These are phyloP conservation scores for Chrysanthemum lavandulifolium DNA, from an alignment of 129 eudicot genomes.

Conservation along the genomic window DNA sequence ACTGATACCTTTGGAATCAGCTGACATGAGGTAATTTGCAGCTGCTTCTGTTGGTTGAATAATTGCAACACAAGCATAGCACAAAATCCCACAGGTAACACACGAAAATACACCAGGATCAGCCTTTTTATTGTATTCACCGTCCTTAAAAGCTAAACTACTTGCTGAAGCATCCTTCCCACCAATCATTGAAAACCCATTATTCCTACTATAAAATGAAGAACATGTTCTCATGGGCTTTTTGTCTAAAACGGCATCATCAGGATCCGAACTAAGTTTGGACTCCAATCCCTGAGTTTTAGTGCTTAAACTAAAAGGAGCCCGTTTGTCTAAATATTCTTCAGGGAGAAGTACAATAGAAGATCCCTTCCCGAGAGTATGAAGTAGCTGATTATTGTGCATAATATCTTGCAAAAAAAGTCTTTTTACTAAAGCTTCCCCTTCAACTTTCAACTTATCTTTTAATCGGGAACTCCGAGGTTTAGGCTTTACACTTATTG, in stretches of 20 bases:
- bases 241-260: constrained; percentile 32
- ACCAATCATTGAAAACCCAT: constrained; percentile 23
- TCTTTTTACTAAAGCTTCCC: constrained; percentile 72
- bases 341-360: constrained; percentile 68
- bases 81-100: constrained; percentile 90
- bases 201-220: constrained; percentile 34
- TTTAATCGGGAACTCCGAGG: constrained; percentile 85
- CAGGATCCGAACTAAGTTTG: constrained; percentile 25
- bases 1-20: constrained; percentile 55
- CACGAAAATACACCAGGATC: constrained; percentile 82
- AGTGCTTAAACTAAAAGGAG: constrained; percentile 36
- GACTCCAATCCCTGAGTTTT: constrained; percentile 40
- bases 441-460: constrained; percentile 77
- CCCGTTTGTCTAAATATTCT: constrained; percentile 43
- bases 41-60: constrained; percentile 79
- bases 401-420: constrained; percentile 68
- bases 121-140: constrained; percentile 44
- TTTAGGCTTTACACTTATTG: constrained; percentile 48
- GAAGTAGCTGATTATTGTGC: constrained; percentile 63
- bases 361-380: constrained; percentile 74
- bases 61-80: constrained; percentile 86
- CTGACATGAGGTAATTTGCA: constrained; percentile 65
- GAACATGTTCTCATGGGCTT: constrained; percentile 41
- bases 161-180: constrained; percentile 27
- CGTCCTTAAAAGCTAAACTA: constrained; percentile 18